Conservation (phyloP, 2,329 filamentous ascomycete genomes). For the Trichophyton schoenleinii region DNA sequence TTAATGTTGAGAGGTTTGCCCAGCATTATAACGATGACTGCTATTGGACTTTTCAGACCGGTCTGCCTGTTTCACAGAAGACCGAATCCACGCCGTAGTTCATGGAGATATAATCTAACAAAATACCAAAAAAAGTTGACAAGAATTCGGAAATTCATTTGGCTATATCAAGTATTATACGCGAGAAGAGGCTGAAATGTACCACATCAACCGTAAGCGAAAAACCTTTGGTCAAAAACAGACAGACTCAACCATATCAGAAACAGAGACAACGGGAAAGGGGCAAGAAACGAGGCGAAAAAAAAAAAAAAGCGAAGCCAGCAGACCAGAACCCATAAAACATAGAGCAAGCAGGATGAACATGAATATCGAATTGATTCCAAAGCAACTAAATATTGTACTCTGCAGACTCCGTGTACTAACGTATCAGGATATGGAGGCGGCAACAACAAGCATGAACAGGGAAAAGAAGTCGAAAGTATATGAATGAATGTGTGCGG, state of each 20-base stretch:
- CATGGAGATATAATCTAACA: too few relatives aligned
- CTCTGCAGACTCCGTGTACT: neutral
- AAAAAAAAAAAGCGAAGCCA: neutral
- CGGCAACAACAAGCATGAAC: neutral
- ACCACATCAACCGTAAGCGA: neutral
- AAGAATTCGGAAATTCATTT: too few relatives aligned
- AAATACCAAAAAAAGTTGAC: too few relatives aligned
- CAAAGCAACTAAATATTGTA: slow-evolving; percentile 1
- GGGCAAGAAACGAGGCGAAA: neutral
- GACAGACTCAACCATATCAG: neutral
- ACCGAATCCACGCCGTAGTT: too few relatives aligned
- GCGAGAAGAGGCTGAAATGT: neutral
- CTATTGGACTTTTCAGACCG: too few relatives aligned
- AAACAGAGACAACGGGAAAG: neutral
- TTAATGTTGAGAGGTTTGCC: too few relatives aligned
- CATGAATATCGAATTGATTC: neutral
- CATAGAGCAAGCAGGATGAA: neutral
- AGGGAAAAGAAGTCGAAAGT: neutral
- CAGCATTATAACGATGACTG: too few relatives aligned
- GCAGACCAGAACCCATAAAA: neutral
- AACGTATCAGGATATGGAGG: neutral
- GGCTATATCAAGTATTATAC: neutral
- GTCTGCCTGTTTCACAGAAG: too few relatives aligned
- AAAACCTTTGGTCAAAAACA: neutral
- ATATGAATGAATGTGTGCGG: slow-evolving; percentile 16